Evolutionary conservation across 2,329 filamentous ascomycete genomes (phyloP).

Genomic region (Stachybotrys elegans): DNA sequence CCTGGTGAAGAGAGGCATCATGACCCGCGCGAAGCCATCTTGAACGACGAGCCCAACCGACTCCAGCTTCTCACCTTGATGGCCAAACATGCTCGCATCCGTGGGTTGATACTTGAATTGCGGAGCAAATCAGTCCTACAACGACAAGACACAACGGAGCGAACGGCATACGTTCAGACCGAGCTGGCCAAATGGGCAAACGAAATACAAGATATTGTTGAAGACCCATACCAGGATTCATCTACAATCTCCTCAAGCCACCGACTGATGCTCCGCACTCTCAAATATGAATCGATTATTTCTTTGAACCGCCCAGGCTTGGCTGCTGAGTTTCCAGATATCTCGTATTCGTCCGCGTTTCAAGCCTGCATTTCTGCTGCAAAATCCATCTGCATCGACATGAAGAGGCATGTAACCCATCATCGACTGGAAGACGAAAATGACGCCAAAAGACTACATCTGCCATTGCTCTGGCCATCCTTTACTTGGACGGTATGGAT

Average conservation of each 20-base stretch:
- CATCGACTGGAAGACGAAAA: slow-evolving; percentile 9
- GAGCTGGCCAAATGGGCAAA: slow-evolving; percentile 48
- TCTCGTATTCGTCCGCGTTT: slow-evolving; percentile 40
- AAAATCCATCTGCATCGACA: slow-evolving; percentile 37
- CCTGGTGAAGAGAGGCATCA: slow-evolving; percentile 41
- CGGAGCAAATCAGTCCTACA: slow-evolving; percentile 46
- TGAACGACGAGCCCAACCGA: slow-evolving; percentile 15
- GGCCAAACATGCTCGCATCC: slow-evolving; percentile 41
- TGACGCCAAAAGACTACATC: slow-evolving; percentile 6
- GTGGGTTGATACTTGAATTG: slow-evolving; percentile 46
- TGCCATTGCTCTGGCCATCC: slow-evolving; percentile 41
- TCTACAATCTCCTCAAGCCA: slow-evolving; percentile 27
- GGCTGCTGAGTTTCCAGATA: slow-evolving; percentile 35
- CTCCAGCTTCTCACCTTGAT: slow-evolving; percentile 33
- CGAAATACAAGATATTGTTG: slow-evolving; percentile 43
- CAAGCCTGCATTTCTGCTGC: slow-evolving; percentile 48
- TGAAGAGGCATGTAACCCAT: slow-evolving; percentile 22
- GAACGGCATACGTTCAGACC: slow-evolving; percentile 39
- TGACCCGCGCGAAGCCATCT: neutral
- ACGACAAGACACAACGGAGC: slow-evolving; percentile 35
- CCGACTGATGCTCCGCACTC: slow-evolving; percentile 33
- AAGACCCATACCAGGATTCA: slow-evolving; percentile 12
- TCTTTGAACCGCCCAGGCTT: slow-evolving; percentile 45
- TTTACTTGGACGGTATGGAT: slow-evolving; percentile 51
- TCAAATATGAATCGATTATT: slow-evolving; percentile 46